A percentile compares a stretch with the other conserved stretches of the same genome.
Evolutionary conservation across 306 rosid genomes (phyloP).

Genomic region (Morella rubra): DNA sequence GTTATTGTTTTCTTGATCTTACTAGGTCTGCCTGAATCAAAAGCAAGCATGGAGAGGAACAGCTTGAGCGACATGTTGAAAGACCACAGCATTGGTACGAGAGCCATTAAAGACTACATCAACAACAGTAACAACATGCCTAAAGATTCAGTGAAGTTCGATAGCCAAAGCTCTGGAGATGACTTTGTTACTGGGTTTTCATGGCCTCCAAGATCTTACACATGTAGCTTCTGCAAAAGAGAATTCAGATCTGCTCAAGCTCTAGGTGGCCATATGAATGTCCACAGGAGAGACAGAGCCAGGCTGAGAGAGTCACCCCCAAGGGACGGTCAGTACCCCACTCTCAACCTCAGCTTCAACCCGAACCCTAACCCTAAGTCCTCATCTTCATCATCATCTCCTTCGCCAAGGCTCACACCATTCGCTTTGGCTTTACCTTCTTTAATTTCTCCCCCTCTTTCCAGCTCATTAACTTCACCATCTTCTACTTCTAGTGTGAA

Average conservation of each 20-base stretch:
- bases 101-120: constrained; percentile 24
- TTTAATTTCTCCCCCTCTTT: constrained; percentile 35
- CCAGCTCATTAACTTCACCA: constrained; percentile 12
- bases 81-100: constrained; percentile 19
- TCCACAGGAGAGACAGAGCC: constrained; percentile 90
- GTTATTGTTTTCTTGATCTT: constrained; percentile 32
- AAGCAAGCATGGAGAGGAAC: constrained; percentile 41
- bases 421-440: constrained; percentile 42
- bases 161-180: constrained; percentile 20
- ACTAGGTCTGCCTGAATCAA: constrained; percentile 26
- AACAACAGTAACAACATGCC: constrained; percentile 20
- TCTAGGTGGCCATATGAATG: constrained; percentile 97
- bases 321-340: constrained; percentile 23
- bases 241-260: constrained; percentile 98
- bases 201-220: constrained; percentile 92
- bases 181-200: constrained; percentile 59
- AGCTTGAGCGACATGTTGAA: constrained; percentile 34
- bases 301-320: constrained; percentile 72
- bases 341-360: constrained; percentile 47
- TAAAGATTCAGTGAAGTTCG: constrained; percentile 26
- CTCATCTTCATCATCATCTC: constrained; percentile 33
- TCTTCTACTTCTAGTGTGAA: constrained; percentile 29
- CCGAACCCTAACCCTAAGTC: constrained; percentile 36
- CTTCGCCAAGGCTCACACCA: constrained; percentile 25
- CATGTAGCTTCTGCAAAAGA: constrained; percentile 82